These are phyloP conservation scores for Quercus rubra DNA, from an alignment of 306 rosid genomes.

Conservation along the genomic window DNA sequence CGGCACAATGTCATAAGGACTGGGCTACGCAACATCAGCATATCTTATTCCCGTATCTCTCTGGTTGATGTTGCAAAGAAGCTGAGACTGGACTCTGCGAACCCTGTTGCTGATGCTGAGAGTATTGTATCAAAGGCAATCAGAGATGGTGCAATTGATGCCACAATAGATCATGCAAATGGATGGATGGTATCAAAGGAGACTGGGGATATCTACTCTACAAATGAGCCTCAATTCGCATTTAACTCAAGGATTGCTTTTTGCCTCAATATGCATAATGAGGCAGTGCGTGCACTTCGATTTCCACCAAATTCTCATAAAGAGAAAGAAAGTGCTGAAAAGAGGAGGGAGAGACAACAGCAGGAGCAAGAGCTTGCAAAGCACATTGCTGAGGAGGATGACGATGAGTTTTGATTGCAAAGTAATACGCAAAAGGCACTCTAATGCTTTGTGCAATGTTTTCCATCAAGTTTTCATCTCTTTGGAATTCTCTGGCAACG, in stretches of 20 bases:
- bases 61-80: constrained; percentile 85
- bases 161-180: constrained; percentile 72
- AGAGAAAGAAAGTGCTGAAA: constrained; percentile 64
- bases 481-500: constrained; percentile 3
- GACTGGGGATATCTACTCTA: constrained; percentile 96
- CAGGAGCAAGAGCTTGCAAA: constrained; percentile 64
- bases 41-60: constrained; percentile 92
- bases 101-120: constrained; percentile 76
- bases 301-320: constrained; percentile 62
- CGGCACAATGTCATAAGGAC: constrained; percentile 96
- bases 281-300: constrained; percentile 84
- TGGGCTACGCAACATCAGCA: constrained; percentile 93
- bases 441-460: neutral
- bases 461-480: neutral
- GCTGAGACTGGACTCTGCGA: constrained; percentile 80
- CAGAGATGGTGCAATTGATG: constrained; percentile 82
- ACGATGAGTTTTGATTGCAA: constrained; percentile 52
- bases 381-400: constrained; percentile 64
- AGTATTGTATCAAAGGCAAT: constrained; percentile 97
- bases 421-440: neutral
- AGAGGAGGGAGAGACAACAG: constrained; percentile 62
- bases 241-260: constrained; percentile 93
- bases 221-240: constrained; percentile 91
- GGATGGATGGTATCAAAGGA: constrained; percentile 98
- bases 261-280: constrained; percentile 96